These are phyloP conservation scores for Candida caryicola DNA, from an alignment of 805 yeast species.

Conservation along the genomic window DNA sequence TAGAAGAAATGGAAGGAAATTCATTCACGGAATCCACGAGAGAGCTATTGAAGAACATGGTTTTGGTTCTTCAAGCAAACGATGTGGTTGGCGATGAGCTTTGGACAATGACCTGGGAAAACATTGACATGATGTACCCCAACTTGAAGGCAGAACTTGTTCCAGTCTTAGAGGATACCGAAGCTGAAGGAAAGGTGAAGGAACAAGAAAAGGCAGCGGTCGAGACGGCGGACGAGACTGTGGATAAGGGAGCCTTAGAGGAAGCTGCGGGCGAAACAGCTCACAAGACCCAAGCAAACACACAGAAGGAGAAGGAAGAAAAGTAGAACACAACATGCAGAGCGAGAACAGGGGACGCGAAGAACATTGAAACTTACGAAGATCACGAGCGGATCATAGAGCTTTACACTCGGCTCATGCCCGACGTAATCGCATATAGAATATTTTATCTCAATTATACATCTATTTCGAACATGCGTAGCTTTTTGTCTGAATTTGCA, in stretches of 20 bases:
- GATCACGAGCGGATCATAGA: too few species aligned
- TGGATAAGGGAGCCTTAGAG: background rate
- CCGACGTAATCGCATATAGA: too few species aligned
- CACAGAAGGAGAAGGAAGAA: background rate
- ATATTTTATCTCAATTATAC: too few species aligned
- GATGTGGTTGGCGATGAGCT: slow-evolving; percentile 24
- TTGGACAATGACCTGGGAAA: slow-evolving; percentile 34
- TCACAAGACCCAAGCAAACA: background rate
- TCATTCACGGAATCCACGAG: slow-evolving; percentile 28
- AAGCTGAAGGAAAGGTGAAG: slow-evolving; percentile 1
- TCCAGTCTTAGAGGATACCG: slow-evolving; percentile 5
- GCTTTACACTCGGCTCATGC: too few species aligned
- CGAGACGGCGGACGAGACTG: slow-evolving; percentile 1
- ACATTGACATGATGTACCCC: slow-evolving; percentile 29
- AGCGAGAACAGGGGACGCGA: too few species aligned
- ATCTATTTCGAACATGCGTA: too few species aligned
- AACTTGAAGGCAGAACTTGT: slow-evolving; percentile 21
- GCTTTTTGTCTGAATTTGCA: too few species aligned
- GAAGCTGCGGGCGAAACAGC: background rate
- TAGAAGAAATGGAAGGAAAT: slow-evolving; percentile 17
- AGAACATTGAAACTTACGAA: too few species aligned
- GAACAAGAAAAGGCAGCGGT: slow-evolving; percentile 1
- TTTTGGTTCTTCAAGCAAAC: slow-evolving; percentile 33
- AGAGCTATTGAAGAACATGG: slow-evolving; percentile 42
- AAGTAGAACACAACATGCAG: too few species aligned